These are phyloP conservation scores for Venturia aucupariae DNA, from an alignment of 2,329 filamentous ascomycete species.

Conservation along the genomic window DNA sequence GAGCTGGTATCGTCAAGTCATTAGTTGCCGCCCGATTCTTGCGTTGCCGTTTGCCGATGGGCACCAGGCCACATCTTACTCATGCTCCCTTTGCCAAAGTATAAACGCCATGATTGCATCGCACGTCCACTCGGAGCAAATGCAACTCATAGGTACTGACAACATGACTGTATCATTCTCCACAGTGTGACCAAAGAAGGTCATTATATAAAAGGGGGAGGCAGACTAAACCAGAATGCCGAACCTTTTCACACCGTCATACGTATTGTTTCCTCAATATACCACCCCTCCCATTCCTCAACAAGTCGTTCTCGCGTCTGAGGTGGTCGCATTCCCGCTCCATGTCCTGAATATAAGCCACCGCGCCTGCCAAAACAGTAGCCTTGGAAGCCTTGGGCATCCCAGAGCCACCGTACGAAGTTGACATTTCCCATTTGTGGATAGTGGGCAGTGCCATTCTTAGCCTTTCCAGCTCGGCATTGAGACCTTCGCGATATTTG, in stretches of 20 bases:
- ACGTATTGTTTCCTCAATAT: neutral
- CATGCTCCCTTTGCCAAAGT: neutral
- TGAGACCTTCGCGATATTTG: constrained; percentile 26
- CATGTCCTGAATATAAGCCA: constrained; percentile 37
- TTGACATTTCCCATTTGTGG: neutral
- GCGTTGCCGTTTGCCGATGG: neutral
- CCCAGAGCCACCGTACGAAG: constrained; percentile 19
- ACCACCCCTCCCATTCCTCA: neutral
- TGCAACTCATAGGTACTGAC: neutral
- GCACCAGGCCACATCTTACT: neutral
- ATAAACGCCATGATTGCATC: neutral
- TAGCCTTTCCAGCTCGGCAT: constrained; percentile 25
- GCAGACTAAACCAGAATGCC: no score
- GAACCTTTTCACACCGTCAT: neutral
- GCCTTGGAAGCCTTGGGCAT: constrained; percentile 36
- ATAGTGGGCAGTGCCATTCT: constrained; percentile 24
- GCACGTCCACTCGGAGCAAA: neutral
- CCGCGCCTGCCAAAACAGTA: constrained; percentile 36
- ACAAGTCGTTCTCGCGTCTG: constrained; percentile 5
- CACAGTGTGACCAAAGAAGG: no score
- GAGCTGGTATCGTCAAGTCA: neutral
- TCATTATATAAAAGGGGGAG: no score
- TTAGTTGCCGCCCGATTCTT: neutral
- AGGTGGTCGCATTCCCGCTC: constrained; percentile 26
- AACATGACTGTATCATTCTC: no score